These are phyloP conservation scores for Usnea hakonensis DNA, from an alignment of 495 filamentous ascomycete genomes.

Conservation along the genomic window DNA sequence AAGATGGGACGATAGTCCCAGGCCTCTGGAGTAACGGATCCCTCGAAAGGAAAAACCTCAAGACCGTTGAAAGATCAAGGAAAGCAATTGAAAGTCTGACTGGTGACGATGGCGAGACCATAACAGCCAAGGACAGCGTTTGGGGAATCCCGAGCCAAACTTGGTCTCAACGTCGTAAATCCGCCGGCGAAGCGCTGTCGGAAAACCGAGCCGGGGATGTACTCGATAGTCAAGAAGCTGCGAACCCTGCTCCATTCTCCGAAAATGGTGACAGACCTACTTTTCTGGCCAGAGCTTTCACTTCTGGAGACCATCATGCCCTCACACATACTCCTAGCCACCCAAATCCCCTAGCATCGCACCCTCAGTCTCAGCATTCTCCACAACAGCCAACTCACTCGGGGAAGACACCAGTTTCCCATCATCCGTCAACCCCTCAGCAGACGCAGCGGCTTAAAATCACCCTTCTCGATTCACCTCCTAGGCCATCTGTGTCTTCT, in stretches of 20 bases:
- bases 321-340: neutral
- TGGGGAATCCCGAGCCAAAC: constrained; percentile 19
- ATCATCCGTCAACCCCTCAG: neutral
- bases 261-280: neutral
- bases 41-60: constrained; percentile 14
- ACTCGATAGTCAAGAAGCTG: neutral
- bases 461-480: neutral
- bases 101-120: neutral
- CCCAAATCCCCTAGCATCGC: constrained; percentile 1
- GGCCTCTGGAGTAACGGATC: constrained; percentile 19
- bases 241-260: neutral
- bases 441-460: neutral
- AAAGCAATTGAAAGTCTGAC: neutral
- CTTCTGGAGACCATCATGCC: neutral
- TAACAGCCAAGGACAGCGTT: neutral
- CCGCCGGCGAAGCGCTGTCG: constrained; percentile 22
- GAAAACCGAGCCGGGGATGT: neutral
- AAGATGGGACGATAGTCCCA: neutral
- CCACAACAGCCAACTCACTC: constrained; percentile 1
- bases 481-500: neutral
- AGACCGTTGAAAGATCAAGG: constrained; percentile 2
- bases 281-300: neutral
- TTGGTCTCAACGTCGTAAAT: constrained; percentile 23
- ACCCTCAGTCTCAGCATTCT: neutral
- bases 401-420: neutral